Evolutionary conservation across 495 filamentous ascomycete genomes (phyloP).

Genomic region (Daldinia childiae): DNA sequence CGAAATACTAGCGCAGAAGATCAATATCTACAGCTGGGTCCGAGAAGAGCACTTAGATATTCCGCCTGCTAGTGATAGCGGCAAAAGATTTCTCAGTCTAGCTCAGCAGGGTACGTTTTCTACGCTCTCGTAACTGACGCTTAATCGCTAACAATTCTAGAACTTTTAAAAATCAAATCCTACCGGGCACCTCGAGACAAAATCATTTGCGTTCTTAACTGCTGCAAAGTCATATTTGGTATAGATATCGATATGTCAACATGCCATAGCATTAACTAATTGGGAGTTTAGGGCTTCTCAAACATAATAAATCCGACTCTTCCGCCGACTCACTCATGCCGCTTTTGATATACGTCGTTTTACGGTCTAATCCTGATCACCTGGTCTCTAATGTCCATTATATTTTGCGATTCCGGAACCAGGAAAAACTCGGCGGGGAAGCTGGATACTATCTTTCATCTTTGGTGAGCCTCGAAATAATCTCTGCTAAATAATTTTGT

Average conservation of each 20-base stretch:
- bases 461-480: conserved; percentile 64
- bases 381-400: conserved; percentile 98
- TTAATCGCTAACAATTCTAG: conserved; percentile 57
- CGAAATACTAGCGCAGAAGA: conserved; percentile 93
- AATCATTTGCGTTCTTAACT: conserved; percentile 97
- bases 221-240: conserved; percentile 99
- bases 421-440: conserved; percentile 95
- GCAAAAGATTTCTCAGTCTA: conserved; percentile 84
- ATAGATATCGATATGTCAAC: conserved; percentile 34
- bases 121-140: not conserved
- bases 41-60: conserved; percentile 95
- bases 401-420: conserved; percentile 94
- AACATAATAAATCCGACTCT: conserved; percentile 90
- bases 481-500: conserved; percentile 20
- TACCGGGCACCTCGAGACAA: conserved; percentile 97
- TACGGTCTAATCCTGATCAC: conserved; percentile 93
- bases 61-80: conserved; percentile 80
- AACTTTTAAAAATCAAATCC: conserved; percentile 92
- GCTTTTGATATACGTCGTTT: conserved; percentile 92
- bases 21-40: conserved; percentile 96
- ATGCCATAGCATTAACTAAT: conserved; percentile 29
- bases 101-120: conserved; percentile 79
- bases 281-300: conserved; percentile 72
- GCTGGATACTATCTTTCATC: conserved; percentile 98
- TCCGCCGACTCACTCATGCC: conserved; percentile 97